These are phyloP conservation scores for Ustilago hordei DNA, from an alignment of 1,284 basidiomycete species.

Conservation along the genomic window DNA sequence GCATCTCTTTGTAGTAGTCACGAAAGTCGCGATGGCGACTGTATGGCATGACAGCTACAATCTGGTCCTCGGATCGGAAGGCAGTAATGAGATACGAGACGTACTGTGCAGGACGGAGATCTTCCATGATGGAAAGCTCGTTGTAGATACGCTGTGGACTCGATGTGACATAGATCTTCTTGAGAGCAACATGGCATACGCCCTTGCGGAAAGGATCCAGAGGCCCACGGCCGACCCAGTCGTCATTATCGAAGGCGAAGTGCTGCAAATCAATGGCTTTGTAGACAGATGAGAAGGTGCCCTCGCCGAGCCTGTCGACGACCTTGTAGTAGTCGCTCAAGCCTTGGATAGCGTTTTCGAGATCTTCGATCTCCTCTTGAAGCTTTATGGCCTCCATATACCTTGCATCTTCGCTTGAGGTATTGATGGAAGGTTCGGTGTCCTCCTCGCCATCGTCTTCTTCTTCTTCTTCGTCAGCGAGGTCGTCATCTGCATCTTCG, in stretches of 20 bases:
- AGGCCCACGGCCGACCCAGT: slow-evolving; percentile 74
- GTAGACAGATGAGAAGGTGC: slow-evolving; percentile 98
- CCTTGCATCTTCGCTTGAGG: slow-evolving; percentile 41
- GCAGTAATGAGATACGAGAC: slow-evolving; percentile 86
- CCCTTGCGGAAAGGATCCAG: slow-evolving; percentile 42
- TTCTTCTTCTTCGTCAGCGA: slow-evolving; percentile 13
- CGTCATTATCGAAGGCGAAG: slow-evolving; percentile 81
- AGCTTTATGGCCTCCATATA: slow-evolving; percentile 47
- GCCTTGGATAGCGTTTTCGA: slow-evolving; percentile 79
- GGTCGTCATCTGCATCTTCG: slow-evolving; percentile 28
- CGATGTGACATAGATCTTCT: slow-evolving; percentile 96
- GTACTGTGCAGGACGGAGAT: slow-evolving; percentile 70
- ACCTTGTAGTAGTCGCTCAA: slow-evolving; percentile 79
- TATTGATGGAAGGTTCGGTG: slow-evolving; percentile 25
- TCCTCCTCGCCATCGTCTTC: slow-evolving; percentile 27
- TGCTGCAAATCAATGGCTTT: slow-evolving; percentile 88
- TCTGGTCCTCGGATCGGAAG: slow-evolving; percentile 90
- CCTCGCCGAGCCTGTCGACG: slow-evolving; percentile 90
- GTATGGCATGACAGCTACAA: slow-evolving; percentile 94
- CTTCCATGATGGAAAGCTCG: slow-evolving; percentile 92
- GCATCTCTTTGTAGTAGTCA: slow-evolving; percentile 81
- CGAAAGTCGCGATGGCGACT: slow-evolving; percentile 92
- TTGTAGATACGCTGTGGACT: slow-evolving; percentile 92
- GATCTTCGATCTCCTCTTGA: slow-evolving; percentile 72
- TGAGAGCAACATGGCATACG: slow-evolving; percentile 85